Conservation (phyloP, 345 rosid species). For the Citrus maxima region DNA sequence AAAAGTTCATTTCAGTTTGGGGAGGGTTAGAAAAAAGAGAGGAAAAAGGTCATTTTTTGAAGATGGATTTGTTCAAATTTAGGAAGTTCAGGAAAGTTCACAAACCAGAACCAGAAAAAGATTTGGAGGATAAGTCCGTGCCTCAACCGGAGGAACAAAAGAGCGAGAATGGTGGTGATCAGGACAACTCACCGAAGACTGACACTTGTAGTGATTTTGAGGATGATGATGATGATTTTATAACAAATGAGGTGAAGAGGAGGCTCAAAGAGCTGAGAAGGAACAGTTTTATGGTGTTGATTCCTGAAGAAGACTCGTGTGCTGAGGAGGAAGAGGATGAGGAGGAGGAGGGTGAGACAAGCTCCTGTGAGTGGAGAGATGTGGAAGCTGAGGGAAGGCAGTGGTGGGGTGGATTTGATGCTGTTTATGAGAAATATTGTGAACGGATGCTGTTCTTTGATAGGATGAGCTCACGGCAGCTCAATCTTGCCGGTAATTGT, state of each 20-base stretch:
- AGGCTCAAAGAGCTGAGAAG: constrained; percentile 82
- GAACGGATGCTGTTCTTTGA: constrained; percentile 88
- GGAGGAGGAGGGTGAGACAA: constrained; percentile 53
- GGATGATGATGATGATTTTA: constrained; percentile 94
- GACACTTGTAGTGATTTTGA: constrained; percentile 41
- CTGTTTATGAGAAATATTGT: constrained; percentile 79
- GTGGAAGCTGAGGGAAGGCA: constrained; percentile 83
- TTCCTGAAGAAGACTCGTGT: constrained; percentile 78
- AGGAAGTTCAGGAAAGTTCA: constrained; percentile 59
- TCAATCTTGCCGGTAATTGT: constrained; percentile 54
- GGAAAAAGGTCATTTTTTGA: constrained; percentile 6
- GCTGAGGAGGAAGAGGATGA: constrained; percentile 67
- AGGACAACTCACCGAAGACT: constrained; percentile 32
- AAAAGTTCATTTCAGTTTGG: background rate
- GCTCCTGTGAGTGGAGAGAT: constrained; percentile 78
- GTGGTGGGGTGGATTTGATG: constrained; percentile 98
- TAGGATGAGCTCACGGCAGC: constrained; percentile 63
- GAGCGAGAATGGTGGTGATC: constrained; percentile 32
- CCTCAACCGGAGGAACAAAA: constrained; percentile 42
- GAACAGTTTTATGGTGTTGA: constrained; percentile 91
- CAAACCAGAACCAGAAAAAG: constrained; percentile 43
- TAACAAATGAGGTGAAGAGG: constrained; percentile 90
- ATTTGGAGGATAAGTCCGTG: constrained; percentile 45
- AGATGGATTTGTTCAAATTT: constrained; percentile 80
- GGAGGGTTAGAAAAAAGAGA: background rate